Percentiles rank a stretch among this genome's conserved stretches.
Conservation (phyloP, 2,329 filamentous ascomycete species). For the Neonectria punicea region DNA sequence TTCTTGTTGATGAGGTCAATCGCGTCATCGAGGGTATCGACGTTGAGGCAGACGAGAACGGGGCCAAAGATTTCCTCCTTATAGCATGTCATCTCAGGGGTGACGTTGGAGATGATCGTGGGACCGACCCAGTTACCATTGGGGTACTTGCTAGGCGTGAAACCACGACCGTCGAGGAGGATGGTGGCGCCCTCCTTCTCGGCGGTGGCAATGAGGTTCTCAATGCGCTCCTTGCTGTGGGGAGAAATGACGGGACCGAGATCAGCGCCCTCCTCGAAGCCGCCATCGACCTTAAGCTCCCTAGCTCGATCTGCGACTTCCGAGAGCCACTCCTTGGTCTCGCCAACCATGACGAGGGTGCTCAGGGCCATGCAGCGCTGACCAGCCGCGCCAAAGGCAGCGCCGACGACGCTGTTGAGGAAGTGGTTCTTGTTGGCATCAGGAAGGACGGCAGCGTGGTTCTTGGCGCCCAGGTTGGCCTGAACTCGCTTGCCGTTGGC, state of each 20-base stretch:
- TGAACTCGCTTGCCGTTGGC: conserved; percentile 90
- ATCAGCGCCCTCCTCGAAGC: conserved; percentile 83
- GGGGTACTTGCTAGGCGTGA: conserved; percentile 80
- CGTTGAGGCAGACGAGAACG: conserved; percentile 83
- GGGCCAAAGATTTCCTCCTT: conserved; percentile 87
- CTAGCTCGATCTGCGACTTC: conserved; percentile 83
- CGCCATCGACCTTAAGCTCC: conserved; percentile 78
- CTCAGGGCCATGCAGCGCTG: conserved; percentile 90
- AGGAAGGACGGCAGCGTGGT: conserved; percentile 85
- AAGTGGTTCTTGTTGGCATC: conserved; percentile 93
- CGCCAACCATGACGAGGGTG: conserved; percentile 84
- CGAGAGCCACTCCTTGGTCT: conserved; percentile 84
- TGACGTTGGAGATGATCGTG: conserved; percentile 85
- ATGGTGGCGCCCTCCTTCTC: conserved; percentile 85
- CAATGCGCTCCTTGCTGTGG: conserved; percentile 81
- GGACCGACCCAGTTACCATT: conserved; percentile 88
- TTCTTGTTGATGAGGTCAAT: conserved; percentile 86
- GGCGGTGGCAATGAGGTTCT: conserved; percentile 78
- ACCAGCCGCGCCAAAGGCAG: conserved; percentile 85
- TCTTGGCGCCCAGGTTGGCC: conserved; percentile 89
- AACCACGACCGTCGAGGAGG: conserved; percentile 82
- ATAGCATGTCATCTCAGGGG: conserved; percentile 84
- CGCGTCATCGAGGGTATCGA: conserved; percentile 81
- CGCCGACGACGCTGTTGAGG: conserved; percentile 83
- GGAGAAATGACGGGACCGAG: conserved; percentile 85